Evolutionary conservation across 169 alveolate genomes (phyloP), one percentile per base, ranked within the genome.

Genomic region (Plasmodium gonderi): DNA sequence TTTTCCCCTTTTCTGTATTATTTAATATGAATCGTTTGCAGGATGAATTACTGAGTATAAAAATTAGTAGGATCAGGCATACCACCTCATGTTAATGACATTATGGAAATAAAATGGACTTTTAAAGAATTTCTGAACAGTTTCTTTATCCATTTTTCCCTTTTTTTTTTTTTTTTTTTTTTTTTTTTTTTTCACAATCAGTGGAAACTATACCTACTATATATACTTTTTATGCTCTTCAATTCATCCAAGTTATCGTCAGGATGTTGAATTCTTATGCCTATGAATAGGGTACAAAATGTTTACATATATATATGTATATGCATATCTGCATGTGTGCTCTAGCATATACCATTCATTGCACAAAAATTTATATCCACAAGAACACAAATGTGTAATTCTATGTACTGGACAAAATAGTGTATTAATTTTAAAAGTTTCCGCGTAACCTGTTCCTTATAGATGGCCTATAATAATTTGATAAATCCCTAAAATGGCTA

Each of bases 241-340:
- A 85, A 85, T 85, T 85, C 92, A 85, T 85, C 92, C 87, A 85
- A 85, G 67, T 40, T 85, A 85, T 75, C 87, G 92, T 85, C 92
- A 85, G 79, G 92, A 85, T 31, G 31, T 12, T 12, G 72, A 17
- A 47, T 76, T 76, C 29, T 85, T 85, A 76, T 85, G 68, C 65
- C 92, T 85, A 38, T 26, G 38, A 54, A 85, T 64, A 78, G 77
- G 26, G 64, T 8, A 72, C 23, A 72, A 83, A 3, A 72, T 20
- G 40, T 31, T 8, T 60, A n/a, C 23, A 51, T 33, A 80, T 20
- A 23, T 80, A 36, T 31, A 23, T 64, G 64, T 38, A 20, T 11
- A n/a, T 80, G 36, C 67, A 47, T 26, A 64, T 54, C 51, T 23
- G 36, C 23, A 60, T 33, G 44, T 79, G 44, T 54, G 31, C 17